A percentile compares a stretch with the other conserved stretches of the same genome.
These are phyloP conservation scores for Fusarium sp. DNA, from an alignment of 2,329 filamentous ascomycete genomes.

Conservation along the genomic window DNA sequence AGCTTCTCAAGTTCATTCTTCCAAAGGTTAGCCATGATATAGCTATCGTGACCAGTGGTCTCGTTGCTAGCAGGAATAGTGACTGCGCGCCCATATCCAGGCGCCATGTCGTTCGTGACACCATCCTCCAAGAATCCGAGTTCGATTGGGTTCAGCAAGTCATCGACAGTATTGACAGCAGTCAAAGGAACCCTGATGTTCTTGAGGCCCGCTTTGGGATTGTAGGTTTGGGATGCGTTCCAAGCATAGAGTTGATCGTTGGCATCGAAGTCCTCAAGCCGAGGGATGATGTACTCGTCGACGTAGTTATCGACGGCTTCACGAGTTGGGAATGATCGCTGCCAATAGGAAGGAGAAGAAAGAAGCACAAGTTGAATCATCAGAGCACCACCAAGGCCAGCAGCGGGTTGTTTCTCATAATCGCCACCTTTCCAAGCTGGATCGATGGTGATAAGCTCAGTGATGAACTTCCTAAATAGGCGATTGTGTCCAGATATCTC, in stretches of 20 bases:
- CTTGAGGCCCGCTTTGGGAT: background rate
- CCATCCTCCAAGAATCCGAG: constrained; percentile 4
- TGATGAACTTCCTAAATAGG: constrained; percentile 20
- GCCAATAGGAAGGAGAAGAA: constrained; percentile 13
- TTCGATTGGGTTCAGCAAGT: constrained; percentile 17
- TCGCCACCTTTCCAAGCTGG: constrained; percentile 11
- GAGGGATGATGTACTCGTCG: constrained; percentile 1
- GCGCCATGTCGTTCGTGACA: constrained; percentile 2
- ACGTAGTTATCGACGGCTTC: constrained; percentile 6
- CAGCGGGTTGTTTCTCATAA: background rate
- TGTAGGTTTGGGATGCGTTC: constrained; percentile 11
- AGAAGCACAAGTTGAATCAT: constrained; percentile 22
- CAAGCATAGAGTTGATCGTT: constrained; percentile 25
- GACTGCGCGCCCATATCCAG: background rate
- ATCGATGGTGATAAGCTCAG: constrained; percentile 10
- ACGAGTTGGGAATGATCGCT: constrained; percentile 1
- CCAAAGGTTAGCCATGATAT: constrained; percentile 22
- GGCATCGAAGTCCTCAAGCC: background rate
- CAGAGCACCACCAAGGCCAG: background rate
- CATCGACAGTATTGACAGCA: constrained; percentile 23
- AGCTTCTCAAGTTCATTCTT: constrained; percentile 16
- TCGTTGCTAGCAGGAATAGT: constrained; percentile 2
- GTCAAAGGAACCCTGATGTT: constrained; percentile 18
- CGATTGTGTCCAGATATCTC: constrained; percentile 20
- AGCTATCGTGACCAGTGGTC: constrained; percentile 18